Base-by-base conservation (phyloP, 1,284 basidiomycete species). In the Rhodotorula sp. region DNA sequence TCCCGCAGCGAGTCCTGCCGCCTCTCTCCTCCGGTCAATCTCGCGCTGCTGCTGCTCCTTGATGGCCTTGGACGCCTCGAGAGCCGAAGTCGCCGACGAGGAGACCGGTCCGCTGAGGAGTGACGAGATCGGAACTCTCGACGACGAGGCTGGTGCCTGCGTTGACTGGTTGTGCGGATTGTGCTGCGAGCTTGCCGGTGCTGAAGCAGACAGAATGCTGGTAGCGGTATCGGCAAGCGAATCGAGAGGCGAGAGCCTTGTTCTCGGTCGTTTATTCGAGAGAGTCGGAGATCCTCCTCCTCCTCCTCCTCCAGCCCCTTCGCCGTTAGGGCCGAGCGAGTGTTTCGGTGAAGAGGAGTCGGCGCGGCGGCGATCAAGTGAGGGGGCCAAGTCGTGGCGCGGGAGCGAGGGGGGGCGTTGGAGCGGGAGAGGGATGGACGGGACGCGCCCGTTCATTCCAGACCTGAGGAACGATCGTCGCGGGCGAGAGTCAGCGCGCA, bases 141-240 rank as follows among this genome's bases (percentile, higher is more conserved):
- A 47, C 34, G 60, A 19, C 30, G 65, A 17, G 2, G 56, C 34
- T 19, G 56, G 29, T 47, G n/a, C 57, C 13, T 20, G 6, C 9
- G 57, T 7, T 10, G 11, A 17, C 39, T 44, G 39, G 13, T 10
- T 44, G 39, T 44, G 39, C 39, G 39, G 11, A 13, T 44, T 44
- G 39, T 44, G 39, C 39, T 44, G 39, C 39, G 39, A 44, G 39
- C 39, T 44, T 44, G 39, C 39, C 39, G 39, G 39, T 44, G 39
- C 39, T 15, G 39, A 44, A 15, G 57, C 15, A 24, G 36, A 27
- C n/a, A 56, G 60, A 5, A 66, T 32, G 30, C 57, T 29, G 9
- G 54, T 27, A 1, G 67, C 67, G 11, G 67, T 64, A 1, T 53
- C 36, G 0, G 62, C 67, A 48, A 68, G 67, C 20, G 67, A 68